Base-by-base conservation (phyloP, 2,329 filamentous ascomycete genomes). In the Coccinonectria pachysandricola region DNA sequence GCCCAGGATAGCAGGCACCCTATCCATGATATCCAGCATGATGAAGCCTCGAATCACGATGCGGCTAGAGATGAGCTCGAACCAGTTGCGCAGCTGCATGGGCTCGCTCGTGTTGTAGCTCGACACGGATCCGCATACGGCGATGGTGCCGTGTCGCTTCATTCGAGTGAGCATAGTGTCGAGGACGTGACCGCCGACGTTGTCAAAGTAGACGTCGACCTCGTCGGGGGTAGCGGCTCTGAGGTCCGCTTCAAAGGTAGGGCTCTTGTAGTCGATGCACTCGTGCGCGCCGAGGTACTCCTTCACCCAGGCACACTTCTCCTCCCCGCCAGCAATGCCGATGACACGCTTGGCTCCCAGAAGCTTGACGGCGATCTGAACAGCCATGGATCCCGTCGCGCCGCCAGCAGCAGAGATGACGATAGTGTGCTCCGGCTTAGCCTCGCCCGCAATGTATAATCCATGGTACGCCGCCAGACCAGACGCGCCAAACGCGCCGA, bases 211-310 rank as follows among this genome's bases (percentile, higher is more conserved):
- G 3, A 48, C 36, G 20, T 48, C 45, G 4, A 48, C 45, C 24
- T 48, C 45, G 5, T 47, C 30, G 1, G 45, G 45, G 0, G 45
- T 48, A 15, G 26, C 45, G 3, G 31, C 34, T 30, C 44, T 47
- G 21, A 48, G 37, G 1, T 48, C 45, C 30, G 45, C 35, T 2
- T 33, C 15, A 25, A 48, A 48, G 13, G 38, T 48, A 19, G 43
- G 45, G 29, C 43, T 48, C 36, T 48, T 48, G 33, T 48, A 48
- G 42, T 48, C 44, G 30, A 48, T 30, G 25, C 45, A 48, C 19
- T 42, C 45, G 15, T 48, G 39, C 0, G 45, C 45, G 3, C 45
- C 45, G 0, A 48, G 45, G 23, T 40, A 25, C 2, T 43, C 34
- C 24, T 36, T 34, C 3, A 48, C 45, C 45, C 45, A 48, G 19